Base-by-base conservation (phyloP, 177 flowering plant species). In the Vitis hybrid region DNA sequence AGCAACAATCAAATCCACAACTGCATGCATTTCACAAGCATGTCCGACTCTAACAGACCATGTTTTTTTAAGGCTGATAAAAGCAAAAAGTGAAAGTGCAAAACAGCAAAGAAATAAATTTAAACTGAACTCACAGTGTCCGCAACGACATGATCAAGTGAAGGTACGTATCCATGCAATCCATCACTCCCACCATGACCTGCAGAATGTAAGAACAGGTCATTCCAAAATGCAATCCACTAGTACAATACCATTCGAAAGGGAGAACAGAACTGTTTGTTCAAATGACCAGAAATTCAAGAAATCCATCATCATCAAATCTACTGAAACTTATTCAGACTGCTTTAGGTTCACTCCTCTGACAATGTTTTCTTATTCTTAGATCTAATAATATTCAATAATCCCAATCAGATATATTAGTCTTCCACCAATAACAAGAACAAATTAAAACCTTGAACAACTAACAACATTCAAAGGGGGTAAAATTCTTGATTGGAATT, bases 121-220 rank as follows among this genome's bases (percentile, higher is more conserved):
- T 2, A 52, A 11, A 56, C 16, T 35, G 35, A 76, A 85, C 98
- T 87, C 82, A 95, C 99, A 27, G 93, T 93, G 72, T 95, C 99
- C 24, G 92, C 93, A 72, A 93, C 97, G 68, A 95, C 99, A 76
- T 87, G 88, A 69, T 95, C 99, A 71, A 95, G 91, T 18, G 99
- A 93, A 73, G 99, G 99, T 51, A 95, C 99, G 71, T 90, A 95
- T 71, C 99, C 99, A 78, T 95, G 99, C 77, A 95, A 81, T 72
- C 99, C 99, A 83, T 95, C 99, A 67, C 99, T 95, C 60, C 99
- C 99, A 58, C 99, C 99, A 73, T 95, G 99, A 71, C 99, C 99
- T 95, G 73, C 21, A 18, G 14, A 13, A 24, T 1, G 46, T 62
- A 72, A 24, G 8, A 66, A 50, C 14, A 60, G 60, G 14, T 2